Evolutionary conservation across 768 basidiomycete genomes (phyloP).

Genomic region (Mycena epipterygia): DNA sequence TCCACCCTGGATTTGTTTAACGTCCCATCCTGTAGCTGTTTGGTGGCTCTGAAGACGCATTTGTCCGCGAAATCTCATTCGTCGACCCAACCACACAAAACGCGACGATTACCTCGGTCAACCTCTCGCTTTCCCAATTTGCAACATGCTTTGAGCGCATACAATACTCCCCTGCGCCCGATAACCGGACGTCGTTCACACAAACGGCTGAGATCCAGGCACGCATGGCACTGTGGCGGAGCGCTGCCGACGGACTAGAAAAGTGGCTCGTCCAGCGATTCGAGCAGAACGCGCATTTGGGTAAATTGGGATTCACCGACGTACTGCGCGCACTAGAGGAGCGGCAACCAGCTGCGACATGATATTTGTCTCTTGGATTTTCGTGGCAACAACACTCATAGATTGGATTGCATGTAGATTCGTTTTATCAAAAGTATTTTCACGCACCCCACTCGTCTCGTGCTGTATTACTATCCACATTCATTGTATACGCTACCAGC

Average conservation of each 20-base stretch:
- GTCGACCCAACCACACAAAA: constrained; percentile 87
- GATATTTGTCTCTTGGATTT: constrained; percentile 5
- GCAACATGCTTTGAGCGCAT: constrained; percentile 94
- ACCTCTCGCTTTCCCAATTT: constrained; percentile 95
- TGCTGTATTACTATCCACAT: constrained; percentile 20
- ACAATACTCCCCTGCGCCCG: constrained; percentile 81
- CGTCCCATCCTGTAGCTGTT: constrained; percentile 71
- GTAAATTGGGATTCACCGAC: constrained; percentile 91
- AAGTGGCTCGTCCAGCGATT: constrained; percentile 90
- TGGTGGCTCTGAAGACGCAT: constrained; percentile 94
- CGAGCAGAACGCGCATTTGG: constrained; percentile 91
- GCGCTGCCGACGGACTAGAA: constrained; percentile 87
- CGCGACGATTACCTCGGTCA: constrained; percentile 91
- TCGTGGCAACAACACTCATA: neutral
- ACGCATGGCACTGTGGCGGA: constrained; percentile 84
- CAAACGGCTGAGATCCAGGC: constrained; percentile 96
- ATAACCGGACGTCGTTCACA: constrained; percentile 76
- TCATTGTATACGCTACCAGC: constrained; percentile 14
- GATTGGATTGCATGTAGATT: constrained; percentile 21
- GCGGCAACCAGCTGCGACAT: constrained; percentile 57
- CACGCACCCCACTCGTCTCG: neutral
- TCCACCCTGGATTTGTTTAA: constrained; percentile 9
- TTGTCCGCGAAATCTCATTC: constrained; percentile 94
- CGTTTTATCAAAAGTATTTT: constrained; percentile 25
- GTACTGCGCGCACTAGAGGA: constrained; percentile 85